Evolutionary conservation across 495 filamentous ascomycete genomes (phyloP).

Genomic region (Sabuloglossum arenarium): DNA sequence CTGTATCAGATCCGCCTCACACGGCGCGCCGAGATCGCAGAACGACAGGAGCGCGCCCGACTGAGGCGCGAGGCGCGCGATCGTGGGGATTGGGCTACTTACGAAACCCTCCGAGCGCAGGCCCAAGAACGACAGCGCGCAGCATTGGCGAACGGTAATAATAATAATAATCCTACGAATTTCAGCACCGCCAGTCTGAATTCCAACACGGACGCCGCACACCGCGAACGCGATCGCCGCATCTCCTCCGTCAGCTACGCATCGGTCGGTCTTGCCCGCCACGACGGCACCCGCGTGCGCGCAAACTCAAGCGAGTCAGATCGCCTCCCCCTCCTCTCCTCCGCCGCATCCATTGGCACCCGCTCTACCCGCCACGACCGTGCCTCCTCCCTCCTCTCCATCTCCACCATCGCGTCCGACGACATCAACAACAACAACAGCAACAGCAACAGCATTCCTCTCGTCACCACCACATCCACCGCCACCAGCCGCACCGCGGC

Average conservation of each 20-base stretch:
- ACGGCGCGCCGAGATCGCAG: slow-evolving; percentile 51
- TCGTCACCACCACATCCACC: too few species aligned
- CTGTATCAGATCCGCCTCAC: slow-evolving; percentile 76
- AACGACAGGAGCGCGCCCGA: slow-evolving; percentile 51
- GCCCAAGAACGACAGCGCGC: slow-evolving; percentile 17
- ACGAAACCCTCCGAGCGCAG: slow-evolving; percentile 35
- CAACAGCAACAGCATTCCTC: slow-evolving; percentile 3
- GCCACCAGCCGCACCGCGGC: too few species aligned
- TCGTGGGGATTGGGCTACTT: slow-evolving; percentile 38
- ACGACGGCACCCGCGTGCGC: slow-evolving; percentile 72
- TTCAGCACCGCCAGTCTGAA: background rate
- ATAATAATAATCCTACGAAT: background rate
- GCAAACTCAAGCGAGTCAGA: slow-evolving; percentile 66
- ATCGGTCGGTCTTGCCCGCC: slow-evolving; percentile 64
- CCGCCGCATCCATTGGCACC: slow-evolving; percentile 37
- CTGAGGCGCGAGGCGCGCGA: slow-evolving; percentile 46
- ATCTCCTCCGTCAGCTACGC: slow-evolving; percentile 75
- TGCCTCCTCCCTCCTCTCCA: background rate
- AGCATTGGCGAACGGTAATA: too few species aligned
- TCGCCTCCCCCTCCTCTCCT: slow-evolving; percentile 49
- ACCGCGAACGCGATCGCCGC: slow-evolving; percentile 41
- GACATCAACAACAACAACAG: background rate
- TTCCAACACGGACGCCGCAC: background rate
- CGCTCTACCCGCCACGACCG: background rate
- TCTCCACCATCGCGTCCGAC: slow-evolving; percentile 1